Conservation (phyloP, 805 yeast species). For the Kazachstania bromeliacearum region DNA sequence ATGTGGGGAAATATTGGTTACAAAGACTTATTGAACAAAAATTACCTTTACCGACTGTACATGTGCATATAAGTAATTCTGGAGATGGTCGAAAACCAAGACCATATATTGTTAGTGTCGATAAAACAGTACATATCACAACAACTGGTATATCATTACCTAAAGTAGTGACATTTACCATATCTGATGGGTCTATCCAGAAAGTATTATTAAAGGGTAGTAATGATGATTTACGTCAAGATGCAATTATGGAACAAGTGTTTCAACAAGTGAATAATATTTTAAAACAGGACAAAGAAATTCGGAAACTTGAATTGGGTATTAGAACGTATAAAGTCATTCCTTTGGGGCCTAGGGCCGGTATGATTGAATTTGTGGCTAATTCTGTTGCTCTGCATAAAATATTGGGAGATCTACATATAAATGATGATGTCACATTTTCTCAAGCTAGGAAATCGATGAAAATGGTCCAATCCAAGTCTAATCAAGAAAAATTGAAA, state of each 20-base stretch:
- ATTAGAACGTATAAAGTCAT: constrained; percentile 82
- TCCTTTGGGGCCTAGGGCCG: constrained; percentile 81
- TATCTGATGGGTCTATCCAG: constrained; percentile 51
- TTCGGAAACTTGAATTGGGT: constrained; percentile 47
- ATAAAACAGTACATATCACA: constrained; percentile 48
- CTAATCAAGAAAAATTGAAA: constrained; percentile 35
- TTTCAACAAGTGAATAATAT: constrained; percentile 75
- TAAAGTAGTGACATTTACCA: constrained; percentile 50
- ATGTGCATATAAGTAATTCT: constrained; percentile 35
- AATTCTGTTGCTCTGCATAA: constrained; percentile 66
- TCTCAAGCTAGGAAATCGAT: constrained; percentile 56
- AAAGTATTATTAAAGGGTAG: constrained; percentile 71
- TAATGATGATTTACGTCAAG: constrained; percentile 88
- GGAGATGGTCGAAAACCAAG: constrained; percentile 36
- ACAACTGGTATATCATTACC: constrained; percentile 82
- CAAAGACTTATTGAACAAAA: constrained; percentile 33
- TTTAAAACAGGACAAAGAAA: constrained; percentile 44
- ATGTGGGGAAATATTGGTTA: constrained; percentile 51
- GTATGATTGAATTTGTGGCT: constrained; percentile 82
- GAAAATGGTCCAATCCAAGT: constrained; percentile 45
- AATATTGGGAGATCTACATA: constrained; percentile 57
- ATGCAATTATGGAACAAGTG: constrained; percentile 95
- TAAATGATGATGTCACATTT: constrained; percentile 37
- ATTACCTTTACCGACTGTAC: constrained; percentile 62
- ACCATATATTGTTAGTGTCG: constrained; percentile 41